Base-by-base conservation (phyloP, 2,329 filamentous ascomycete species). In the Fusarium avenaceum region DNA sequence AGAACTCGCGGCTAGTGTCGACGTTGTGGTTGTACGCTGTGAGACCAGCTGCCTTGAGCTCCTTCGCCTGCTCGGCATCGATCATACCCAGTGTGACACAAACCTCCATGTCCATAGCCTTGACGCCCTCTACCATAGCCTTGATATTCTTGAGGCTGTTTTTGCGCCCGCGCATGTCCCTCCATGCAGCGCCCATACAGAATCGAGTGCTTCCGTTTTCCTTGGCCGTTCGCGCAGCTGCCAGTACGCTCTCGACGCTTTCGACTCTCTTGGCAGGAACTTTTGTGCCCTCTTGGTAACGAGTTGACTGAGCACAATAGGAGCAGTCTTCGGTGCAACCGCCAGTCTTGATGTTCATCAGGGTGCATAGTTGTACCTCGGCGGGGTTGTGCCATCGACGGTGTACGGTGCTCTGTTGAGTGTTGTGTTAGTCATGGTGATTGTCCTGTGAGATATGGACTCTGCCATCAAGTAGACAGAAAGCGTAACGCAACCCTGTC, bases 61-160 rank as follows among this genome's bases (percentile, higher is more conserved):
- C 92, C 75, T 87, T 87, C 28, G 94, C 94, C 82, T 97, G 93
- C 69, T 85, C 83, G 7, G 84, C 86, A 78, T 97, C 92, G 72
- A 97, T 93, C 94, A 97, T 97, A 72, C 94, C 94, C 20, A 97
- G 85, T 2, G 94, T 97, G n/a, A 97, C 94, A 78, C 94, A 97
- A 9, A 89, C 90, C 79, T 97, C 94, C 92, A 97, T 95, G 47
- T 90, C 92, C 85, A 97, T 85, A 1, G 80, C 90, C 26, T 90
- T 86, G 20, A 97, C 92, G 1, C 93, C 93, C 57, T 88, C 85
- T 6, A 97, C 89, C 94, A 97, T 97, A 52, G 87, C 88, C 75
- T 92, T 92, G 78, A 97, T 90, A 78, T 96, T 96, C 79, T 89
- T 90, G 52, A 97, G 82, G 68, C 89, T 90, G 44, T 91, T 93